Percentiles rank a stretch among this genome's conserved stretches.
phyloP scores from a whole-genome alignment of 1,284 basidiomycete genomes.

The Ceratobasidium papillatum region DNA sequence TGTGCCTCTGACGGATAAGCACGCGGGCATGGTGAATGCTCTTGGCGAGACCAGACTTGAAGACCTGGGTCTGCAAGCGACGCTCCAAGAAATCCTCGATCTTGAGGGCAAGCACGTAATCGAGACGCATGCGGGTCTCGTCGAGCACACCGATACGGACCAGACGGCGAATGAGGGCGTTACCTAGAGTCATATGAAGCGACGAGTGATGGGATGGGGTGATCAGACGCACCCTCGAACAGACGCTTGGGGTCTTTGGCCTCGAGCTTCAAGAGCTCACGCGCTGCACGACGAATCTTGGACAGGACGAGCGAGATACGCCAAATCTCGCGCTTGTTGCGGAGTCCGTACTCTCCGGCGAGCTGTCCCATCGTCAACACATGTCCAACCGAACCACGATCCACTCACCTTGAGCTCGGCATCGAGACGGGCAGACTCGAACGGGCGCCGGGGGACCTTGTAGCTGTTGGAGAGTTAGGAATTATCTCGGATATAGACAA shows the following conservation, averaged over 20 bases:
- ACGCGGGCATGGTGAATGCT: constrained; percentile 99
- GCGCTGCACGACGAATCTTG: constrained; percentile 99
- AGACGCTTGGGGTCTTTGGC: constrained; percentile 99
- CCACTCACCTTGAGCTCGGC: constrained; percentile 91
- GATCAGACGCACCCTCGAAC: constrained; percentile 72
- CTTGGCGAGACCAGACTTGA: constrained; percentile 98
- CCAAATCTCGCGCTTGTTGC: constrained; percentile 99
- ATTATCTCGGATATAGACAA: constrained; percentile 40
- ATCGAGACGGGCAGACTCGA: constrained; percentile 98
- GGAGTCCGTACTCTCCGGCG: constrained; percentile 99
- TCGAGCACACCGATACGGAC: constrained; percentile 99
- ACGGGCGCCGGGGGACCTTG: constrained; percentile 98
- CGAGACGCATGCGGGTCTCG: constrained; percentile 98
- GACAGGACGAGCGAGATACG: constrained; percentile 97
- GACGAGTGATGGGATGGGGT: not conserved
- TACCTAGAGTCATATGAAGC: constrained; percentile 59
- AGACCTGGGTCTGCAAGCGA: constrained; percentile 98
- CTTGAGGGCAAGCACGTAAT: constrained; percentile 99
- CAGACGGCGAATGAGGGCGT: constrained; percentile 98
- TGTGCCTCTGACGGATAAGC: constrained; percentile 96
- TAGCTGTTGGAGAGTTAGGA: constrained; percentile 66
- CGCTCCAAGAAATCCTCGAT: constrained; percentile 99
- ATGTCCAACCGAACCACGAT: not conserved
- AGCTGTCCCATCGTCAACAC: constrained; percentile 62
- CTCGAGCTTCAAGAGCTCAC: constrained; percentile 99